phyloP scores from a whole-genome alignment of 2,329 filamentous ascomycete genomes.

The Aspergillus glaucus region DNA sequence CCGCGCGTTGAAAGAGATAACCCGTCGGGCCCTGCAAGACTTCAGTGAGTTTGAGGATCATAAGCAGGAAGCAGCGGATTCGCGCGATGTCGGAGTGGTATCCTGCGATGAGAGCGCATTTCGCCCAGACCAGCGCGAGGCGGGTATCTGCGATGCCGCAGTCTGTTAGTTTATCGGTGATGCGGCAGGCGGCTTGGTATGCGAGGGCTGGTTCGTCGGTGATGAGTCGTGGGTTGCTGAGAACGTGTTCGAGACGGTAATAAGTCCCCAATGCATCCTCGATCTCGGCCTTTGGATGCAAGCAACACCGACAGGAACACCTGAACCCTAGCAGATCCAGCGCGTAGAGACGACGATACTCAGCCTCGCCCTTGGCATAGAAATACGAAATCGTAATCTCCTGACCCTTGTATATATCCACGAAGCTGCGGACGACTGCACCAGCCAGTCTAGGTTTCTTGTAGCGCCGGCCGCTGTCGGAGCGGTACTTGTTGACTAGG shows the following conservation, averaged over 20 bases:
- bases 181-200: constrained; percentile 7
- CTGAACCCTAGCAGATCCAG: constrained; percentile 14
- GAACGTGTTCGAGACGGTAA: constrained; percentile 2
- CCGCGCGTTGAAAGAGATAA: constrained; percentile 3
- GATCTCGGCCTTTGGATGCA: constrained; percentile 1
- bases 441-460: neutral
- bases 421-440: constrained; percentile 11
- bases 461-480: neutral
- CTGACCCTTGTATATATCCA: constrained; percentile 14
- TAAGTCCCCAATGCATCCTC: constrained; percentile 10
- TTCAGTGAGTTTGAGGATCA: constrained; percentile 7
- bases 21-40: constrained; percentile 9
- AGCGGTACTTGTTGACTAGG: constrained; percentile 6
- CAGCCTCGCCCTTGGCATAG: constrained; percentile 1
- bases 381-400: constrained; percentile 22
- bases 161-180: constrained; percentile 4
- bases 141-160: constrained; percentile 10
- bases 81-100: constrained; percentile 20
- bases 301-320: constrained; percentile 20
- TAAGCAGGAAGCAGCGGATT: constrained; percentile 12
- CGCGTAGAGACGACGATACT: constrained; percentile 8
- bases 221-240: constrained; percentile 2
- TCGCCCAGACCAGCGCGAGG: constrained; percentile 9
- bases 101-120: constrained; percentile 17
- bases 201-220: constrained; percentile 9